Evolutionary conservation across 1,284 basidiomycete genomes (phyloP), one percentile per base, ranked within the genome.

Genomic region (Cryptococcus amylolentus): DNA sequence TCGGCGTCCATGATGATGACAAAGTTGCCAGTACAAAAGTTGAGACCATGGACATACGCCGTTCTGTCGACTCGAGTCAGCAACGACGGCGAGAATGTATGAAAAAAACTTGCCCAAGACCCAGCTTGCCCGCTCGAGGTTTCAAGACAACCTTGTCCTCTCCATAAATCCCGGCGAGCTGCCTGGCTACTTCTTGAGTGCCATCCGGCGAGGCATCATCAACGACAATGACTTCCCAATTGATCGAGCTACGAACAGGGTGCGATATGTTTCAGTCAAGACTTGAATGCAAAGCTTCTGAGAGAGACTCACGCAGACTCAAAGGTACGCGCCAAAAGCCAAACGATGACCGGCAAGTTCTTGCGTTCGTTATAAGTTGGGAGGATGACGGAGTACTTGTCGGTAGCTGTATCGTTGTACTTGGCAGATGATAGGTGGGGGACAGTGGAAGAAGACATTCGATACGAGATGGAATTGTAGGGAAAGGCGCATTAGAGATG

Each of bases 1-100:
- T 95, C 91, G 51, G 91, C 91, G 70, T 95, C 91, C 91, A 95
- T 95, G 75, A 95, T 94, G 70, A 94, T 89, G 38, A 93, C 89
- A 78, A 92, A 95, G 76, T 90, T 89, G n/a, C 91, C 91, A 0
- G 87, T 86, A 69, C 87, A 88, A 72, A 87, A 90, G 67, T 89
- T 86, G 52, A 95, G 80, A 12, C 91, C 91, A 72, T 95, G 88
- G 51, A 94, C 89, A 73, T 95, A 95, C 20, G 91, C 91, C 14
- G 91, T 93, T 52, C 89, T 91, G 63, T 13, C n/a, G 12, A n/a
- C 16, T 12, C 5, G 27, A 6, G 18, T 42, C 20, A 42, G 39
- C 38, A 35, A 27, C 10, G 27, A 41, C 39, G 23, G 28, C 14
- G 28, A n/a, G 20, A 40, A 54, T 42, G 40, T 23, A 18, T 20